Evolutionary conservation across 306 rosid genomes (phyloP).

Genomic region (Senna tora): DNA sequence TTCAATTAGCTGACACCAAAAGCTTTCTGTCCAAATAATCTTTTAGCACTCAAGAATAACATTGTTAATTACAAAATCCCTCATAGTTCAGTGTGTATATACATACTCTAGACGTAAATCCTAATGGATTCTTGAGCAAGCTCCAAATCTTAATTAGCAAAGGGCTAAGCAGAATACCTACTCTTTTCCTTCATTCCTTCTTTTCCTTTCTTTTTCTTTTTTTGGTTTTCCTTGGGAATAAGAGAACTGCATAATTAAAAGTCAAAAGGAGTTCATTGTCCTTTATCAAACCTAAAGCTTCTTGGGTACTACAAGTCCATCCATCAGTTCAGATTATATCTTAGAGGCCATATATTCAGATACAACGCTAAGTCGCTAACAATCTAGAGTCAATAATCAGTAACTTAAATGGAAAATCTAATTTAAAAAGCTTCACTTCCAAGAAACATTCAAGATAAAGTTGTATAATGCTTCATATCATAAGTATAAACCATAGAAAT

Average conservation of each 20-base stretch:
- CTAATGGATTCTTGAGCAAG: not conserved
- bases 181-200: not conserved
- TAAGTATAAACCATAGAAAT: not conserved
- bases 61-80: too few relatives aligned
- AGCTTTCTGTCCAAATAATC: too few relatives aligned
- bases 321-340: not conserved
- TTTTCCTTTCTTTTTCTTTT: too few relatives aligned
- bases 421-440: not conserved
- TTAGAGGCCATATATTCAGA: not conserved
- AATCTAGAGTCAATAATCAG: conserved; percentile 9
- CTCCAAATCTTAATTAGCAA: not conserved
- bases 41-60: too few relatives aligned
- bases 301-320: too few relatives aligned
- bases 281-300: not conserved
- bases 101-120: too few relatives aligned
- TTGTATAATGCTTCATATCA: not conserved
- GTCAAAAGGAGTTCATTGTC: not conserved
- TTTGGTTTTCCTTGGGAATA: too few relatives aligned
- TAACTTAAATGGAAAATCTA: not conserved
- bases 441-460: conserved; percentile 20
- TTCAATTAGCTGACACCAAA: too few relatives aligned
- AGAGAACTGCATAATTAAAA: not conserved
- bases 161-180: not conserved
- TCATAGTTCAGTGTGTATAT: too few relatives aligned
- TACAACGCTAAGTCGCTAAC: not conserved